phyloP scores from a whole-genome alignment of 108 stramenopile genomes.

The Skeletonema potamos region DNA sequence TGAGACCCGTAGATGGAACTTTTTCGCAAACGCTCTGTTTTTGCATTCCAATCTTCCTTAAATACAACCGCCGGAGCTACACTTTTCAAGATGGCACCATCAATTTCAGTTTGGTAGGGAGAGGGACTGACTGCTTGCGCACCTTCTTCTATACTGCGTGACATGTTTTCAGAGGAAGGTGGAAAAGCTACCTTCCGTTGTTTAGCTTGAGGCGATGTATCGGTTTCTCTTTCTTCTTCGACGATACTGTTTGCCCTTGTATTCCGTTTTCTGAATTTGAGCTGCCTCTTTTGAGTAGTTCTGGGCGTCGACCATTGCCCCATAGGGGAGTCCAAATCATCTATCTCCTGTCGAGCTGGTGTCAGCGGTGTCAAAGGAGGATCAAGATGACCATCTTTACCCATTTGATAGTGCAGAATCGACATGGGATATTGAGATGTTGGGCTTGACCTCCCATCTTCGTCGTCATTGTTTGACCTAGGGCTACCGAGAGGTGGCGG shows the following conservation, averaged over 20 bases:
- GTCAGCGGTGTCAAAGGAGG: slow-evolving; percentile 7
- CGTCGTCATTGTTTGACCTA: background rate
- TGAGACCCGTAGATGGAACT: slow-evolving; percentile 80
- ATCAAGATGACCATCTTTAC: slow-evolving; percentile 12
- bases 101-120: slow-evolving; percentile 1
- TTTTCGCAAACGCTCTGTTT: slow-evolving; percentile 83
- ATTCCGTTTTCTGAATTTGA: slow-evolving; percentile 32
- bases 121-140: background rate
- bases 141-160: slow-evolving; percentile 13
- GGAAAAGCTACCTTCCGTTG: slow-evolving; percentile 25
- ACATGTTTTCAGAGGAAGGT: slow-evolving; percentile 14
- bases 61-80: slow-evolving; percentile 83
- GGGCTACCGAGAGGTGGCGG: slow-evolving; percentile 33
- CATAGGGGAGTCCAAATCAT: slow-evolving; percentile 38
- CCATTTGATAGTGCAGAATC: background rate
- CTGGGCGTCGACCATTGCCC: slow-evolving; percentile 59
- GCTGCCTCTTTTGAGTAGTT: slow-evolving; percentile 12
- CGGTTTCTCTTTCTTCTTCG: slow-evolving; percentile 19
- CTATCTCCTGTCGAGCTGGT: background rate
- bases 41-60: slow-evolving; percentile 91
- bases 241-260: slow-evolving; percentile 1
- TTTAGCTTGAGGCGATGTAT: slow-evolving; percentile 37
- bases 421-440: background rate
- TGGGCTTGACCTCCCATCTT: background rate
- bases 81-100: slow-evolving; percentile 1